Conservation (phyloP, 768 basidiomycete species). For the Serendipita sp. region DNA sequence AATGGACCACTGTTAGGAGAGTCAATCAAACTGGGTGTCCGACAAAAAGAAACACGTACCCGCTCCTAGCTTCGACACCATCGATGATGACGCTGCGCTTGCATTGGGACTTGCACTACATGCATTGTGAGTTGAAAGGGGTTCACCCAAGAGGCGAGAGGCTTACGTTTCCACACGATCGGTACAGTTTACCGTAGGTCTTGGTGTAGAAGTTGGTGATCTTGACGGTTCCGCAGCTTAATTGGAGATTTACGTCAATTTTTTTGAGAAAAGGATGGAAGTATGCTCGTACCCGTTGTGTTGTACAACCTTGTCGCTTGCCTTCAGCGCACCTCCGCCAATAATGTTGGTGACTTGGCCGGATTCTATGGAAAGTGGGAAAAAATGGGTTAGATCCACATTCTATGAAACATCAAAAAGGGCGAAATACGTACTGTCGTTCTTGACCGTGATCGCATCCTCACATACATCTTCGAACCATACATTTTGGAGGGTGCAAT, state of each 20-base stretch:
- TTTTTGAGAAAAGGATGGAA: too few relatives aligned
- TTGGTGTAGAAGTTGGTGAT: neutral
- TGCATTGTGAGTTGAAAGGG: neutral
- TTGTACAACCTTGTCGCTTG: slow-evolving; percentile 2
- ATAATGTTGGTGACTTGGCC: neutral
- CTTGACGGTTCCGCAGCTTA: neutral
- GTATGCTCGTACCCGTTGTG: neutral
- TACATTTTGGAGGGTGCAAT: slow-evolving; percentile 6
- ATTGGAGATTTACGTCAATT: too few relatives aligned
- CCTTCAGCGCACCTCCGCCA: neutral
- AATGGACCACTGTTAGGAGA: neutral
- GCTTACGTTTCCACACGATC: neutral
- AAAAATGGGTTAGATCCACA: neutral
- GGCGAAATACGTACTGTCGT: neutral
- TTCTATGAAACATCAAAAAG: neutral
- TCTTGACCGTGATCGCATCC: slow-evolving; percentile 27
- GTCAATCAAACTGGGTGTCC: neutral
- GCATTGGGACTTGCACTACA: neutral
- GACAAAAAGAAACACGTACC: neutral
- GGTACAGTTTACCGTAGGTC: neutral
- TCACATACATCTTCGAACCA: slow-evolving; percentile 21
- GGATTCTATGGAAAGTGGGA: neutral
- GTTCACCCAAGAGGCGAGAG: neutral
- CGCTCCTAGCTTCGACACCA: neutral
- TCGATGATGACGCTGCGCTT: neutral